Evolutionary conservation across 1,284 basidiomycete genomes (phyloP).

Genomic region (Thecaphora thlaspeos): DNA sequence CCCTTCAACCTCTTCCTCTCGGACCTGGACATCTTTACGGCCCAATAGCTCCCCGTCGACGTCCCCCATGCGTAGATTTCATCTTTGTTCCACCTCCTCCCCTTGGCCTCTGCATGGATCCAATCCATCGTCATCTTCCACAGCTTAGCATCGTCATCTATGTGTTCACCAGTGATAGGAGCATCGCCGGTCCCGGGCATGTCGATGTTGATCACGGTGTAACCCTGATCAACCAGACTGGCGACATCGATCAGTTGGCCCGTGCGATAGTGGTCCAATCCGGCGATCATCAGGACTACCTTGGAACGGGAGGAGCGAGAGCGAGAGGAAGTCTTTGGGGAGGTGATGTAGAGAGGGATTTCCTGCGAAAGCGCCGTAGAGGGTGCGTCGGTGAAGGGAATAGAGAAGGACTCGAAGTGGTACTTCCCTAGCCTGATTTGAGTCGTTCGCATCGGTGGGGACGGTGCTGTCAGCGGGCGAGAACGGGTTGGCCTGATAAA

Average conservation of each 20-base stretch:
- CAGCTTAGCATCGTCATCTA: constrained; percentile 7
- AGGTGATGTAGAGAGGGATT: neutral
- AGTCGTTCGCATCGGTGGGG: too few relatives aligned
- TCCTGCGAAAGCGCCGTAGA: neutral
- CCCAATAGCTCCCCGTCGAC: constrained; percentile 30
- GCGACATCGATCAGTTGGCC: constrained; percentile 13
- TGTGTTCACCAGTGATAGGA: constrained; percentile 18
- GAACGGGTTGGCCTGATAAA: too few relatives aligned
- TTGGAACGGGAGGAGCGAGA: constrained; percentile 19
- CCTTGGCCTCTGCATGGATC: constrained; percentile 9
- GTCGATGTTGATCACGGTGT: constrained; percentile 9
- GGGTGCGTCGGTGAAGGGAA: neutral
- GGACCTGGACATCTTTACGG: constrained; percentile 16
- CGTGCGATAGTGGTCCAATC: constrained; percentile 33
- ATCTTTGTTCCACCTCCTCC: constrained; percentile 3
- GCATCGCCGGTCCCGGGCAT: constrained; percentile 37
- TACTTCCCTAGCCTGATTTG: neutral
- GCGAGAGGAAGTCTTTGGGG: neutral
- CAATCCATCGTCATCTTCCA: constrained; percentile 30
- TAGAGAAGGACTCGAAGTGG: constrained; percentile 7
- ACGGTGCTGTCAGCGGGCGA: too few relatives aligned
- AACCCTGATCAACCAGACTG: constrained; percentile 8
- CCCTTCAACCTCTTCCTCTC: constrained; percentile 9
- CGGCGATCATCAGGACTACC: constrained; percentile 27
- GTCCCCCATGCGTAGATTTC: constrained; percentile 31